phyloP scores from a whole-genome alignment of 2,329 filamentous ascomycete genomes.

The Exophiala bonariae region DNA sequence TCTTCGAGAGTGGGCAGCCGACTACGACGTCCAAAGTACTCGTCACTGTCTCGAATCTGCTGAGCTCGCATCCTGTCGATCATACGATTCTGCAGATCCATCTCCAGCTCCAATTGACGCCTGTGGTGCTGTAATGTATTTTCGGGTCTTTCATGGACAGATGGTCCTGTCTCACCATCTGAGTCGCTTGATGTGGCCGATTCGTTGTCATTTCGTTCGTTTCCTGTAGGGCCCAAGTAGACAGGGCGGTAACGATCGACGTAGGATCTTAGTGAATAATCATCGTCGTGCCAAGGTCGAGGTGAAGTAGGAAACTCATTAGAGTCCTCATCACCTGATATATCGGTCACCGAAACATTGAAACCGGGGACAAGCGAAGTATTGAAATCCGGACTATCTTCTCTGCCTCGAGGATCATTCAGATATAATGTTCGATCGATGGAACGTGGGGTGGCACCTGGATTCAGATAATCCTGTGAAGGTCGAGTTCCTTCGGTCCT shows the following conservation, averaged over 20 bases:
- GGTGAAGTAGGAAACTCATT: slow-evolving; percentile 17
- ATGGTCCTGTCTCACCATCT: slow-evolving; percentile 15
- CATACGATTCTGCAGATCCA: too few species aligned
- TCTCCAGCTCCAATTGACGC: too few species aligned
- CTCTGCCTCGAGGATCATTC: slow-evolving; percentile 21
- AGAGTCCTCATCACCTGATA: slow-evolving; percentile 20
- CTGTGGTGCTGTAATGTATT: neutral
- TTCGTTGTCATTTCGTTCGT: slow-evolving; percentile 14
- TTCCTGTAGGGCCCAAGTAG: slow-evolving; percentile 6
- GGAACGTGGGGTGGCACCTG: slow-evolving; percentile 37
- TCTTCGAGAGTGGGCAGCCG: too few species aligned
- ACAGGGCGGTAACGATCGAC: slow-evolving; percentile 25
- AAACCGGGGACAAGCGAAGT: slow-evolving; percentile 20
- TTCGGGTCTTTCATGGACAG: slow-evolving; percentile 1
- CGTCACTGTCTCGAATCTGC: slow-evolving; percentile 16
- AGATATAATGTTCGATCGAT: slow-evolving; percentile 29
- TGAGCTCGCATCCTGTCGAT: slow-evolving; percentile 17
- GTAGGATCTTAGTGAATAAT: slow-evolving; percentile 22
- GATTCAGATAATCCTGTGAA: slow-evolving; percentile 42
- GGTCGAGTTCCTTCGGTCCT: slow-evolving; percentile 30
- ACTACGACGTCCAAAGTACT: slow-evolving; percentile 9
- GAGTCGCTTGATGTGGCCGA: slow-evolving; percentile 22
- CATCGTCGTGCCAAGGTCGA: slow-evolving; percentile 26
- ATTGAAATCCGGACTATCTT: slow-evolving; percentile 11
- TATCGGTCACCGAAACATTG: slow-evolving; percentile 16